phyloP scores from a whole-genome alignment of 306 rosid species.

The Luffa aegyptiaca region DNA sequence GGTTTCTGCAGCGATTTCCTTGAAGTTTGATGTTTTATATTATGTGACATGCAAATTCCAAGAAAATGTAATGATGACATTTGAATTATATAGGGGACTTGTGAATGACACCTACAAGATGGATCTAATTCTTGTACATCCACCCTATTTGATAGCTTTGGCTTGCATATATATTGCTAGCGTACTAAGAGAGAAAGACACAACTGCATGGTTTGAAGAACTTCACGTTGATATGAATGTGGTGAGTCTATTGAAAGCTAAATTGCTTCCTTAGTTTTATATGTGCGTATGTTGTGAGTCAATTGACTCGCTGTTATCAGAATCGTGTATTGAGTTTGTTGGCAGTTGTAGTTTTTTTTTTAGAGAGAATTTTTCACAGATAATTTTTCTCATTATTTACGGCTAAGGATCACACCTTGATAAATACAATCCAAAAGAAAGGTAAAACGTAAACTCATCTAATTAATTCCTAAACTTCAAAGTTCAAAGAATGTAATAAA shows the following conservation, averaged over 20 bases:
- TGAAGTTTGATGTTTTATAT: neutral
- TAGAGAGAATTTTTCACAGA: neutral
- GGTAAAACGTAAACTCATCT: no score
- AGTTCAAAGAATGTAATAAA: no score
- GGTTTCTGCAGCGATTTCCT: neutral
- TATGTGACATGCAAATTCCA: neutral
- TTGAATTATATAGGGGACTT: slow-evolving; percentile 53
- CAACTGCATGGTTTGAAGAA: slow-evolving; percentile 92
- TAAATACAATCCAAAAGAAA: neutral
- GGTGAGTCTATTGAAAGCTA: slow-evolving; percentile 37
- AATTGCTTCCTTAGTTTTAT: slow-evolving; percentile 4
- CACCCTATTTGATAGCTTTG: slow-evolving; percentile 89
- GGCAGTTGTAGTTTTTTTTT: neutral
- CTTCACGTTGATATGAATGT: slow-evolving; percentile 89
- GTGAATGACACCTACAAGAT: slow-evolving; percentile 92
- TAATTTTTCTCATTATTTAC: neutral
- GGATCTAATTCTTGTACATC: slow-evolving; percentile 88
- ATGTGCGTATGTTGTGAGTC: neutral
- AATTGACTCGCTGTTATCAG: neutral
- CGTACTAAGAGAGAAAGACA: slow-evolving; percentile 66
- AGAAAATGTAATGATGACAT: slow-evolving; percentile 4
- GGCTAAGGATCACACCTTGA: neutral
- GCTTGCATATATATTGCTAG: slow-evolving; percentile 92
- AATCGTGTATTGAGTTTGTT: neutral
- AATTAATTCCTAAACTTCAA: no score